These are phyloP conservation scores for Salix caprea DNA, from an alignment of 345 rosid genomes.

Conservation along the genomic window DNA sequence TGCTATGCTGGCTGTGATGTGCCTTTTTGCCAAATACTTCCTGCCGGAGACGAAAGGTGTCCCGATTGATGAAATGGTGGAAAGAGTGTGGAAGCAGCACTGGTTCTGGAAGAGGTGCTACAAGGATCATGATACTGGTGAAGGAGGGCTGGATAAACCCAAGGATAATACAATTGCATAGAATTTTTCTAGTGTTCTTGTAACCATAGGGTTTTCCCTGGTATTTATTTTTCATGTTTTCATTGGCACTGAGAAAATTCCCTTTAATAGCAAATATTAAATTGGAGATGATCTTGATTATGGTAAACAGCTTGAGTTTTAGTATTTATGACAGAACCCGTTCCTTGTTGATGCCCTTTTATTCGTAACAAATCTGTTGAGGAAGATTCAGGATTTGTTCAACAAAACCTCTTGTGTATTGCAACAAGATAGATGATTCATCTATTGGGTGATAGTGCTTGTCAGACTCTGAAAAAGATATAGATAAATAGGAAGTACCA, in stretches of 20 bases:
- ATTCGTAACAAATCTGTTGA: too few relatives aligned
- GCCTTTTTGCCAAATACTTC: slow-evolving; percentile 19
- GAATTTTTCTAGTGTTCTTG: neutral
- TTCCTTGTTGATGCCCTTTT: too few relatives aligned
- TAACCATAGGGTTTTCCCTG: neutral
- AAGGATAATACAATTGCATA: neutral
- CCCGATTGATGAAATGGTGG: slow-evolving; percentile 53
- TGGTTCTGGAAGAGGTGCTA: slow-evolving; percentile 55
- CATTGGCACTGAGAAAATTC: too few relatives aligned
- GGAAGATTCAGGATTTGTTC: too few relatives aligned
- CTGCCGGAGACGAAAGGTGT: slow-evolving; percentile 68
- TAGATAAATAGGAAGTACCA: too few relatives aligned
- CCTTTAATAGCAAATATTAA: neutral
- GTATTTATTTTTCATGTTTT: neutral
- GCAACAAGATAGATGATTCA: too few relatives aligned
- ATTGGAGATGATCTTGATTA: too few relatives aligned
- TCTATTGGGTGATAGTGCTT: too few relatives aligned
- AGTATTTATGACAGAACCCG: too few relatives aligned
- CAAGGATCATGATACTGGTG: neutral
- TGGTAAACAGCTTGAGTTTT: too few relatives aligned
- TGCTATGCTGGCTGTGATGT: slow-evolving; percentile 35
- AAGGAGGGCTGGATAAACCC: neutral
- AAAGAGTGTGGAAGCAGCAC: slow-evolving; percentile 57
- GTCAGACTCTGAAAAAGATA: too few relatives aligned
- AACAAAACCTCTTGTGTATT: too few relatives aligned